Evolutionary conservation across 2,329 filamentous ascomycete genomes (phyloP), one percentile per base, ranked within the genome.

Genomic region (Verticillium nubilum): DNA sequence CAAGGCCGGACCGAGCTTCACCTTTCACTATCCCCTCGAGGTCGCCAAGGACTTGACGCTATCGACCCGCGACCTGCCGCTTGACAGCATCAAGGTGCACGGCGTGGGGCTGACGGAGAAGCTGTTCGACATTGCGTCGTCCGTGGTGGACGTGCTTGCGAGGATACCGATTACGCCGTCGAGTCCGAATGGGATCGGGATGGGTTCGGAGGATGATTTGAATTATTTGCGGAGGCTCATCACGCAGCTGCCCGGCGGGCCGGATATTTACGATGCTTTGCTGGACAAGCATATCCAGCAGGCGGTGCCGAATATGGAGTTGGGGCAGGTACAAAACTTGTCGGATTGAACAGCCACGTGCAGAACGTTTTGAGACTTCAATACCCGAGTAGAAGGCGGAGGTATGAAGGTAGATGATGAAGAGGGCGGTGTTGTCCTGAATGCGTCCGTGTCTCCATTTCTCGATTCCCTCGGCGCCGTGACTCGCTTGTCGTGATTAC

Each of bases 61-160:
- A 0, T 76, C 74, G 1, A 78, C 74, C 0, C 64, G 72, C 2
- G 72, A 76, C 27, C 65, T 79, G 0, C 68, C 74, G 0, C 62
- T 77, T 1, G 69, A 70, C 17, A 74, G 73, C 52, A 73, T 80
- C 58, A 71, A 68, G 23, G 71, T 80, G 0, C 77, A 80, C 12
- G 77, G 77, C 0, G 75, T 76, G 10, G 77, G 77, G 0, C 62
- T 80, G n/a, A 79, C 77, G 0, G 77, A 80, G 59, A 80, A 80
- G 61, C 62, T 80, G 0, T 79, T 77, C 47, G 77, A 79, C 35
- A 71, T 80, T 27, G 76, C 76, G 0, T 78, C 74, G 0, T 73
- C 76, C 0, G 74, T 78, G 1, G 72, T 78, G 1, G 77, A 80
- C 54, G 77, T 80, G 1, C 64, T 79, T 1, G 76, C 77, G 0